These are phyloP conservation scores for Suillus cothurnatus DNA, from an alignment of 768 basidiomycete genomes.

Conservation along the genomic window DNA sequence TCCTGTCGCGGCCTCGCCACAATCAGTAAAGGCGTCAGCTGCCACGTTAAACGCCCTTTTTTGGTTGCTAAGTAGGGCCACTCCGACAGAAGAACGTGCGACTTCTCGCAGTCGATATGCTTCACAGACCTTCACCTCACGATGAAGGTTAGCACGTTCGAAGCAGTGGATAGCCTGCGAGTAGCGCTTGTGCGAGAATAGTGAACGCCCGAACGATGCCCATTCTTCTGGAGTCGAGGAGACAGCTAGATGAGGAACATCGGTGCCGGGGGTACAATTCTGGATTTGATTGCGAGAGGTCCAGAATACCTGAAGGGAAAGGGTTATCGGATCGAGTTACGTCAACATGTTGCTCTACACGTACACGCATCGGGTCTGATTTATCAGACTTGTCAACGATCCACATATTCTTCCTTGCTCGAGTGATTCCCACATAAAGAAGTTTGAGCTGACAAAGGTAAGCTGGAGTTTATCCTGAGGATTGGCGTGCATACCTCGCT, in stretches of 20 bases:
- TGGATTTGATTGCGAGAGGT: constrained; percentile 45
- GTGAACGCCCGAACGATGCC: constrained; percentile 38
- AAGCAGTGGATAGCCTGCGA: constrained; percentile 58
- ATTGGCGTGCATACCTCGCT: constrained; percentile 46
- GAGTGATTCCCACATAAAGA: constrained; percentile 71
- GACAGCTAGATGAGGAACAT: constrained; percentile 55
- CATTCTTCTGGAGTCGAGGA: constrained; percentile 53
- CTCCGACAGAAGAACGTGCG: constrained; percentile 40
- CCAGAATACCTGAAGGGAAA: constrained; percentile 52
- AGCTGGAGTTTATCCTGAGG: neutral
- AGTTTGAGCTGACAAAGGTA: constrained; percentile 52
- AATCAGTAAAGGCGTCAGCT: constrained; percentile 50
- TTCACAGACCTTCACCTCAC: constrained; percentile 48
- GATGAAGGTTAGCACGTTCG: constrained; percentile 44
- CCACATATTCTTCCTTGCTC: constrained; percentile 72
- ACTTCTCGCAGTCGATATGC: constrained; percentile 58
- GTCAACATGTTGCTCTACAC: constrained; percentile 13
- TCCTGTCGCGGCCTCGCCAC: constrained; percentile 35
- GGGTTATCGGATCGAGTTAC: neutral
- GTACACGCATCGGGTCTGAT: constrained; percentile 59
- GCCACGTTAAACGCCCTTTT: constrained; percentile 45
- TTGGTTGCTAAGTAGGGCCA: constrained; percentile 25
- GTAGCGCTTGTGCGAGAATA: constrained; percentile 42
- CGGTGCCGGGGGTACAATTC: constrained; percentile 48
- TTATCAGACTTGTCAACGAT: constrained; percentile 63